Evolutionary conservation across 805 yeast genomes (phyloP), one percentile per base, ranked within the genome.

Genomic region (Saccharomycopsis lassenensis): DNA sequence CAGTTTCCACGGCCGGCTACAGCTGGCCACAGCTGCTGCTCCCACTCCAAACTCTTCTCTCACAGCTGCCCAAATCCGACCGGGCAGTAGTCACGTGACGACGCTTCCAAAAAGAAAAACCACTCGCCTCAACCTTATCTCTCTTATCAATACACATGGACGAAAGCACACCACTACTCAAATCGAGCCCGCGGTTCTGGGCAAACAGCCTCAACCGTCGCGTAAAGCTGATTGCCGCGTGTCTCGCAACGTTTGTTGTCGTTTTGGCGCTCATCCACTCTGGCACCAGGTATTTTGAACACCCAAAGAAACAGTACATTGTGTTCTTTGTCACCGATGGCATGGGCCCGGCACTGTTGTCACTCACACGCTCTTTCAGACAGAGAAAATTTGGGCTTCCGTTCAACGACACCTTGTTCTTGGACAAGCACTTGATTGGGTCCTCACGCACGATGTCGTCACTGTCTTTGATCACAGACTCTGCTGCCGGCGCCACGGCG

Each of bases 401-500:
- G 3, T 56, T 67, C 29, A 69, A 71, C 46, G 79, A 77, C 47
- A 56, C 71, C 14, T 62, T 84, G 45, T 56, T 61, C 7, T 50
- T 86, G 20, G 95, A 86, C 56, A 61, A 69, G 41, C 71, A 77
- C 52, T 58, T 85, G 31, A 69, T 86, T 35, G 97, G 97, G 19
- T 68, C 81, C 17, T 80, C 93, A 6, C 69, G 96, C 47, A 87
- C 97, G 0, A 67, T 86, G 43, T 81, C 94, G 12, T 71, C 74
- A 18, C 63, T 67, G 45, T 80, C 94, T 1, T 62, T 82, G 48
- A 72, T 87, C 41, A 87, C 97, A 0, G 97, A 87, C 55, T 82
- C 94, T 20, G 97, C 97, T 7, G 97, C 97, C 2, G 96, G 95
- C 11, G 97, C 95, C 11, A 85, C 95, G 10, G 95, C 94, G 1